A percentile compares a stretch with the other conserved stretches of the same genome.
Conservation (phyloP, 192 early-diverging fungal genomes). For the Spinellus fusiger region DNA sequence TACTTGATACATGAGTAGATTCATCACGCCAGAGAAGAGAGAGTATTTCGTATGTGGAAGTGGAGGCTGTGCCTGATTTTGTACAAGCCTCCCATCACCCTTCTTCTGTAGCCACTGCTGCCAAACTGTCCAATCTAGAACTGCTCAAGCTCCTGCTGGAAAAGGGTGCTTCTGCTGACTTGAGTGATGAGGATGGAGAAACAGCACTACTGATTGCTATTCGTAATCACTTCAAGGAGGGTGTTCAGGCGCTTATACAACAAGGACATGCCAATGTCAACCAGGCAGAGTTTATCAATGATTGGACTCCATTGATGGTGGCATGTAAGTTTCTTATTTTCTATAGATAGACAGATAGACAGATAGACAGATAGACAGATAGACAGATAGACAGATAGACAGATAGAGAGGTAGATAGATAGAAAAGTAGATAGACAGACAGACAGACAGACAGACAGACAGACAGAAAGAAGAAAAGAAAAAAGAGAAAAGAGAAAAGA, state of each 20-base stretch:
- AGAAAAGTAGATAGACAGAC: background rate
- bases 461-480: too few relatives aligned
- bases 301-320: conserved; percentile 57
- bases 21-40: background rate
- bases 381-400: too few relatives aligned
- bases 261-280: conserved; percentile 36
- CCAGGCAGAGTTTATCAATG: conserved; percentile 47
- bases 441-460: too few relatives aligned
- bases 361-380: too few relatives aligned
- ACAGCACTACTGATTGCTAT: conserved; percentile 50
- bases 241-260: conserved; percentile 43
- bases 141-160: conserved; percentile 46
- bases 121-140: conserved; percentile 40
- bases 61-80: conserved; percentile 12
- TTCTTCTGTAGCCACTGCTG: conserved; percentile 48
- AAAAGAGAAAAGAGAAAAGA: too few relatives aligned
- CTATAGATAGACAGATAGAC: too few relatives aligned
- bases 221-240: conserved; percentile 45
- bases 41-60: background rate
- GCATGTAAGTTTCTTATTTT: conserved; percentile 40
- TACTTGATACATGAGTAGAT: background rate
- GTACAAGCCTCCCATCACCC: conserved; percentile 19
- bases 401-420: too few relatives aligned
- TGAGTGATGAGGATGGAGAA: conserved; percentile 67
- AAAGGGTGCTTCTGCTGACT: conserved; percentile 49